Evolutionary conservation across 1,284 basidiomycete genomes (phyloP), one percentile per base, ranked within the genome.

Genomic region (Cryptococcus wingfieldii): DNA sequence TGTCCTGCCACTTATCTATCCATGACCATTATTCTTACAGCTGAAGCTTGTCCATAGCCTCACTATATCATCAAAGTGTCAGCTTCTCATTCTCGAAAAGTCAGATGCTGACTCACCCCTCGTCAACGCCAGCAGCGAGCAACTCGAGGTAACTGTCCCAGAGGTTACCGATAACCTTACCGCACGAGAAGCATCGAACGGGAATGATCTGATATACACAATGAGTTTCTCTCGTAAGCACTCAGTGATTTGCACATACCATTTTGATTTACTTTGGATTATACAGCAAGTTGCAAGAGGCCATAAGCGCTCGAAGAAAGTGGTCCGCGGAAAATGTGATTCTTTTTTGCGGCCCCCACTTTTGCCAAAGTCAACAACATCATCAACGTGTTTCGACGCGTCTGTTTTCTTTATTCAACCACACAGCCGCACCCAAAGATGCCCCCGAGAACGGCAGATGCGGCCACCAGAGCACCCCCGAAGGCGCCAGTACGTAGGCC

Each of bases 91-190:
- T 57, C 59, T 28, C 31, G 23, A 41, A 6, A 34, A 48, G 10
- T 45, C 13, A 37, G 27, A n/a, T 2, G 10, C 37, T 41, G 28
- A 68, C 87, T 63, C 66, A 93, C 90, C 92, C 91, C 81, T 96
- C 92, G 62, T 82, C 85, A 71, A 84, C 82, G 61, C 89, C 90
- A 53, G 84, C 82, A 41, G 86, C 83, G 56, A 95, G 79, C 34
- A 93, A 78, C 66, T 87, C 84, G 47, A 94, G 79, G 76, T 93
- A 95, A 28, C 82, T 82, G 61, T 85, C 87, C 91, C 92, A 95
- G 64, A 94, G 89, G 80, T 95, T 90, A 52, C 91, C 90, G 47
- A 94, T 85, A 60, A 95, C 90, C 77, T 94, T 94, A 46, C 91
- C 91, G 69, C 90, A 95, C 31, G 90, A 90, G 74, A 95, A 95